Base-by-base conservation (phyloP, 2,329 filamentous ascomycete genomes). In the Westerdykella sp. region DNA sequence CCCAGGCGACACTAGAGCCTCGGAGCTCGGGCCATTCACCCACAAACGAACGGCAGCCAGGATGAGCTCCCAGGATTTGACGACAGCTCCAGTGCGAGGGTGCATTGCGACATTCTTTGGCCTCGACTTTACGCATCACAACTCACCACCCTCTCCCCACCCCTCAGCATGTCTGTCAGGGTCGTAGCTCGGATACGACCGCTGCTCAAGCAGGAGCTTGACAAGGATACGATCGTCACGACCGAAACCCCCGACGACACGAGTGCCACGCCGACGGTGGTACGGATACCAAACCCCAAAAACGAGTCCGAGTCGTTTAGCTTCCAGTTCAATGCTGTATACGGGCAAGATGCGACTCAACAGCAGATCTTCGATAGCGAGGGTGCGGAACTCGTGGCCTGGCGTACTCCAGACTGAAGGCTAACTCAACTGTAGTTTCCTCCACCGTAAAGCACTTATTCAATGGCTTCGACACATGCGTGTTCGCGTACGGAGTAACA, bases 291-390 rank as follows among this genome's bases (percentile, higher is more conserved):
- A 3, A 96, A 89, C 62, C 90, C 91, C 0, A 95, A 93, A 73
- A 96, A 96, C 60, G 86, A 87, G 51, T 74, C 78, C 16, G 91
- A 97, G 69, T 85, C 90, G 60, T 97, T 90, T 69, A 89, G 85
- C 42, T 98, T 97, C 66, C 81, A 90, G 41, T 97, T 97, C 76
- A 94, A 93, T 73, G 80, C 85, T 54, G 91, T 97, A 43, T 97
- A 95, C 67, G 87, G 87, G 60, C 80, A 84, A 56, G 68, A 77
- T 30, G 84, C 86, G 13, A 81, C 86, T 7, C 91, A 98, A 66
- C 87, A 95, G 67, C 79, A 86, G 51, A 71, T 98, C 44, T 98
- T 95, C 65, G 86, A 90, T 51, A 80, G 84, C 31, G 91, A 97
- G 79, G 87, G 88, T 89, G 49, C 32, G 12, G 23, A 18, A 11